Conservation (phyloP, 805 yeast genomes). For the Dipodascopsis tothii region DNA sequence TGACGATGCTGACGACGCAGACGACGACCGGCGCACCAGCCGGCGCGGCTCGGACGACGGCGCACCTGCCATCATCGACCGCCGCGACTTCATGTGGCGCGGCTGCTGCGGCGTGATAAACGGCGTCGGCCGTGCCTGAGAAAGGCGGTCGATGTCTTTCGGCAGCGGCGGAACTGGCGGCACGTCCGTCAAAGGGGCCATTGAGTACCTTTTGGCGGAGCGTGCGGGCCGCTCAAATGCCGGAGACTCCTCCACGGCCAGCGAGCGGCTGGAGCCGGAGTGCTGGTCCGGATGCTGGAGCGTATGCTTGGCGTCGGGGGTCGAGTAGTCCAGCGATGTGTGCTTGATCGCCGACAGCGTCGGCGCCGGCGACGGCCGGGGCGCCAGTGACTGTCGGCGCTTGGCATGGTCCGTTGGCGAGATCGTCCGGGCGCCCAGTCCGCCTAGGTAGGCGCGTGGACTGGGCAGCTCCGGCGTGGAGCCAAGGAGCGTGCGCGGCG, state of each 20-base stretch:
- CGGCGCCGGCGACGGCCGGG: neutral
- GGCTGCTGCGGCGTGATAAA: neutral
- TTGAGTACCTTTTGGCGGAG: neutral
- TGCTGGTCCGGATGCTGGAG: neutral
- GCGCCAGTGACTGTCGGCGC: neutral
- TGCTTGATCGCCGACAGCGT: neutral
- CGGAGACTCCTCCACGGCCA: neutral
- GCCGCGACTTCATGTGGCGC: neutral
- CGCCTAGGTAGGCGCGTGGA: neutral
- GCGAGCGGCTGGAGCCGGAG: neutral
- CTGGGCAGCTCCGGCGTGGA: neutral
- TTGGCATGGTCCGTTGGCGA: constrained; percentile 8
- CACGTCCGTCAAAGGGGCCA: neutral
- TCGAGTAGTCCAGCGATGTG: neutral
- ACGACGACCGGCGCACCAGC: neutral
- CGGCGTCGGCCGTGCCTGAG: neutral
- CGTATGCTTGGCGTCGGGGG: neutral
- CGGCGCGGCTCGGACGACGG: constrained; percentile 3
- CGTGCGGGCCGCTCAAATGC: neutral
- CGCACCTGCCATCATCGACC: neutral
- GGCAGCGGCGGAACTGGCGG: constrained; percentile 22
- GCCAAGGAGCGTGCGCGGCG: neutral
- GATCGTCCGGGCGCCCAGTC: constrained; percentile 11
- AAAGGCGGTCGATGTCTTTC: neutral
- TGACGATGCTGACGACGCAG: too few relatives aligned